Evolutionary conservation across 441 rosid species (phyloP), one percentile per base, ranked within the genome.

Genomic region (Macaranga tanarius): DNA sequence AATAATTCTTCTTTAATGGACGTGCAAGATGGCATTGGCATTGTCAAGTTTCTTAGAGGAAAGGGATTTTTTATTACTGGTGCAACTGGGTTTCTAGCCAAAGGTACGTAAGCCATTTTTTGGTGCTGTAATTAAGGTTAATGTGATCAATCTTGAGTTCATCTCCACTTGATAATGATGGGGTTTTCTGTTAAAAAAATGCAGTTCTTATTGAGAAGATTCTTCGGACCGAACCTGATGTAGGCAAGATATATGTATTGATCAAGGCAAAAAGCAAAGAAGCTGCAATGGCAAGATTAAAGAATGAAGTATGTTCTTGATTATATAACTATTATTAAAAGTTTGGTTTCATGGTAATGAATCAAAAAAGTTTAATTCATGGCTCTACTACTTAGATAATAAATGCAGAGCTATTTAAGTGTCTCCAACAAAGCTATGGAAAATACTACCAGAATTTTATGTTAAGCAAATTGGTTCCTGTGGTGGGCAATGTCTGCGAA

Each of bases 131-230:
- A 31, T 31, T 5, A 31, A 31, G 38, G 38, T 48, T 48, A 11
- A 48, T 48, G 19, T 48, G 52, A 48, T 48, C 17, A 11, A 48
- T 48, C 52, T 40, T 63, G 7, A 1, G 12, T 22, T 25, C 16
- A 23, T 57, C 26, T 57, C 23, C 10, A 10, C 23, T 4, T 11
- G 26, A 22, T 2, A 23, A 58, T 38, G 66, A 34, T 62, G 23
- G 2, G 48, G 8, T 20, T 73, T 38, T 6, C 62, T 16, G 19
- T 16, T 13, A 34, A 48, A 42, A 28, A 45, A 64, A 38, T 75
- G 22, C 85, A 92, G 99, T 89, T 80, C 82, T 94, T 25, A 87
- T 92, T 54, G 97, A 92, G 90, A 94, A 94, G 85, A 89, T 92
- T 76, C 69, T 92, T 67, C 75, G 97, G 75, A 88, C 93, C 10